Conservation (phyloP, 805 yeast genomes). For the Wickerhamomyces strasburgensis region DNA sequence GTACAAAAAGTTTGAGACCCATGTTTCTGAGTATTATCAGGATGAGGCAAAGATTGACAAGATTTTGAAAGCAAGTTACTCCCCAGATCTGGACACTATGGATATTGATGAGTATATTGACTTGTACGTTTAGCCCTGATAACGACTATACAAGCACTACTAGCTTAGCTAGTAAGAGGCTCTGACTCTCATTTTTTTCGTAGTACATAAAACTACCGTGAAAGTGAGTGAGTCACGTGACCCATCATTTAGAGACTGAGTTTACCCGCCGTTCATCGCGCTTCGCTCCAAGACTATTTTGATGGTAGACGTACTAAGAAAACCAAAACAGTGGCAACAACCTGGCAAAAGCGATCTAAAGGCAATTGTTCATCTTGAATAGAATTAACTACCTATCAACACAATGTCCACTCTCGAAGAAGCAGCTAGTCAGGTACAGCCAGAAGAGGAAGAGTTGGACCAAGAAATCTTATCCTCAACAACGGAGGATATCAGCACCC, state of each 20-base stretch:
- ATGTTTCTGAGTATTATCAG: constrained; percentile 40
- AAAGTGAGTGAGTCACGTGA: too few relatives aligned
- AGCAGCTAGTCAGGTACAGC: constrained; percentile 46
- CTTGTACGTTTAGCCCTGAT: too few relatives aligned
- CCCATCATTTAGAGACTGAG: too few relatives aligned
- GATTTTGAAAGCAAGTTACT: constrained; percentile 33
- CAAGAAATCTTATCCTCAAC: constrained; percentile 75
- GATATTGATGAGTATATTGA: constrained; percentile 47
- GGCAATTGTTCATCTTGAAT: not conserved
- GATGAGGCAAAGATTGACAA: constrained; percentile 32
- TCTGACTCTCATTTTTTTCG: too few relatives aligned
- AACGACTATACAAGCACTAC: too few relatives aligned
- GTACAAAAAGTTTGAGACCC: constrained; percentile 45
- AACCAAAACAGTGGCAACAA: not conserved
- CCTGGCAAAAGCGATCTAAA: too few relatives aligned
- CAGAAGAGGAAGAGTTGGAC: constrained; percentile 46
- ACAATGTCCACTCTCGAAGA: constrained; percentile 83
- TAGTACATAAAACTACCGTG: too few relatives aligned
- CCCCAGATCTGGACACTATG: constrained; percentile 32
- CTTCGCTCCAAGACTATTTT: too few relatives aligned
- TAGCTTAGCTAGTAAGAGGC: too few relatives aligned
- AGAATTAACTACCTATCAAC: not conserved
- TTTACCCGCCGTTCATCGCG: too few relatives aligned
- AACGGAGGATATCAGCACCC: constrained; percentile 76
- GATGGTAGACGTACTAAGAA: too few relatives aligned